Evolutionary conservation across 208 protist genomes (phyloP).

Genomic region (Acanthamoeba royreba): DNA sequence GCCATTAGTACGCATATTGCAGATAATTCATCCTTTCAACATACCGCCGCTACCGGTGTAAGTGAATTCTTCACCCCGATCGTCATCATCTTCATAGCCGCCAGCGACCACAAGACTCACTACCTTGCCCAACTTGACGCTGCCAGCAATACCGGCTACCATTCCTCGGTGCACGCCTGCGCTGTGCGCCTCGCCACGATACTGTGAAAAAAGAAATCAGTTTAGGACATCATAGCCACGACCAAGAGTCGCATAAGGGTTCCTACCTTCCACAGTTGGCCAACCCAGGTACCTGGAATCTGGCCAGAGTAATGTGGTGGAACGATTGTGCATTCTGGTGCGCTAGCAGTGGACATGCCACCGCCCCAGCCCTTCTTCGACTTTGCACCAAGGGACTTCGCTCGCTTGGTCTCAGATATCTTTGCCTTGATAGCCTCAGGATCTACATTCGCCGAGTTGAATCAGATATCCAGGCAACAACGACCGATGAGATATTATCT

Average conservation of each 20-base stretch:
- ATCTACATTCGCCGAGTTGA: neutral
- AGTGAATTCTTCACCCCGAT: neutral
- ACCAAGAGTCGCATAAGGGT: too few relatives aligned
- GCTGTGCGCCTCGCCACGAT: neutral
- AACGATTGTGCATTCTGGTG: neutral
- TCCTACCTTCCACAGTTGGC: neutral
- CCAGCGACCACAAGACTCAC: constrained; percentile 33
- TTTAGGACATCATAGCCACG: too few relatives aligned
- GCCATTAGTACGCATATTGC: neutral
- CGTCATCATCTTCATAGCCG: constrained; percentile 33
- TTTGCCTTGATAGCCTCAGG: neutral
- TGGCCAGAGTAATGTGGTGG: neutral
- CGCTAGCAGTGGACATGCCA: neutral
- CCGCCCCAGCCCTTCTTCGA: constrained; percentile 5
- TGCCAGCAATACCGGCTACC: neutral
- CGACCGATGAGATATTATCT: too few relatives aligned
- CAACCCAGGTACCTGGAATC: neutral
- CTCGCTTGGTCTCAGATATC: neutral
- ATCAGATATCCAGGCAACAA: too few relatives aligned
- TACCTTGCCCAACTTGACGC: neutral
- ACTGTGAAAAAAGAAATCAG: too few relatives aligned
- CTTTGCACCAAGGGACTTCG: neutral
- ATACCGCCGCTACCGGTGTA: neutral
- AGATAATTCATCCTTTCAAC: too few relatives aligned
- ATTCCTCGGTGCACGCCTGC: neutral